phyloP scores from a whole-genome alignment of 331 rosid species.

The Cydonia oblonga region DNA sequence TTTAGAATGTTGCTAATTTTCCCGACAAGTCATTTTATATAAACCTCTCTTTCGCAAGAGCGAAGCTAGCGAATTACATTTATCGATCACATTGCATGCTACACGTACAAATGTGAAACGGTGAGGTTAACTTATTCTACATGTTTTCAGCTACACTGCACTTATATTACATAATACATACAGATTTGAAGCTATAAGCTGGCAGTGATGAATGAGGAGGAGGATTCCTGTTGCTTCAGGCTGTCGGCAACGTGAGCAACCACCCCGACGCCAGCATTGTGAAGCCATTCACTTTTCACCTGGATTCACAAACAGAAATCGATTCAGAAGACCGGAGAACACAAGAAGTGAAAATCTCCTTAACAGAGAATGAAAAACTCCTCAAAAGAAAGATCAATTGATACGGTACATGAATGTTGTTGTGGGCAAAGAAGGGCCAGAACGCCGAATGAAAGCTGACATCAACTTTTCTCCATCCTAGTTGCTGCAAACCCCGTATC shows the following conservation, averaged over 20 bases:
- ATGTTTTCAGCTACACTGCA: slow-evolving; percentile 4
- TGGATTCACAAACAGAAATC: slow-evolving; percentile 21
- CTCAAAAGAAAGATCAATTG: not conserved
- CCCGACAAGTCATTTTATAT: not conserved
- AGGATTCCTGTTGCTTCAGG: slow-evolving; percentile 64
- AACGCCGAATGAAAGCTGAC: slow-evolving; percentile 84
- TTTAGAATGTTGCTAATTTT: not conserved
- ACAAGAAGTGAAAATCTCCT: not conserved
- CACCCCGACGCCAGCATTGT: slow-evolving; percentile 87
- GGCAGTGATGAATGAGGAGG: slow-evolving; percentile 39
- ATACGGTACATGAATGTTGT: slow-evolving; percentile 76
- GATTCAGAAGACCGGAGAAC: not conserved
- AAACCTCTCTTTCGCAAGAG: not conserved
- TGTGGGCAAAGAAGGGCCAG: slow-evolving; percentile 94
- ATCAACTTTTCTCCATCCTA: slow-evolving; percentile 90
- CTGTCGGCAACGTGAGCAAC: slow-evolving; percentile 86
- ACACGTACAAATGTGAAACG: not conserved
- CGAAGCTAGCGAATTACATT: not conserved
- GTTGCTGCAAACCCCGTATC: slow-evolving; percentile 64
- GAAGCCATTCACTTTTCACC: slow-evolving; percentile 92
- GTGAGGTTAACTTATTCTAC: slow-evolving; percentile 1
- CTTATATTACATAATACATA: not conserved
- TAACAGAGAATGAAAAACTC: not conserved
- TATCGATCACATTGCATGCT: not conserved
- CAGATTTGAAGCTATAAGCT: slow-evolving; percentile 40